Evolutionary conservation across 495 filamentous ascomycete genomes (phyloP).

Genomic region (Aspergillus sclerotiicarbonarius): DNA sequence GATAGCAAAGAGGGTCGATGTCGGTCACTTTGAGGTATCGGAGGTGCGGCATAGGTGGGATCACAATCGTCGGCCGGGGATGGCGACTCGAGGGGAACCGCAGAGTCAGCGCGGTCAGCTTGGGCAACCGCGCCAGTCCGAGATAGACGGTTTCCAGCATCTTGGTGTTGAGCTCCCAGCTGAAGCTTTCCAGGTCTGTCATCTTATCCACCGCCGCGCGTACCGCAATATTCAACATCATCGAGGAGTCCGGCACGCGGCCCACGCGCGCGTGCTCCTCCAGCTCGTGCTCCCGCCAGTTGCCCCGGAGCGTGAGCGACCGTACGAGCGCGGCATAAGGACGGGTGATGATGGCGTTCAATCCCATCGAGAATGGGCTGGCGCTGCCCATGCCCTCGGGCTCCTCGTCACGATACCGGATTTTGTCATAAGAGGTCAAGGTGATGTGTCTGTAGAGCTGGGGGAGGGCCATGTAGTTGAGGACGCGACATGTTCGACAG

Average conservation of each 20-base stretch:
- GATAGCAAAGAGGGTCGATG: conserved; percentile 64
- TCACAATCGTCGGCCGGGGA: conserved; percentile 56
- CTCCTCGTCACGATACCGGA: conserved; percentile 57
- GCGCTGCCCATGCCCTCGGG: conserved; percentile 61
- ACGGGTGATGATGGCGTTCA: conserved; percentile 59
- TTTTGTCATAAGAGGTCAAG: conserved; percentile 58
- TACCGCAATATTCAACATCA: conserved; percentile 61
- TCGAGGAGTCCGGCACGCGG: conserved; percentile 59
- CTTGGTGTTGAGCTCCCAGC: conserved; percentile 63
- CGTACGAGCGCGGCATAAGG: conserved; percentile 51
- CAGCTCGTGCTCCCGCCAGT: conserved; percentile 57
- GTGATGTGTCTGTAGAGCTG: conserved; percentile 57
- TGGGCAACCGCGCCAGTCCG: conserved; percentile 47
- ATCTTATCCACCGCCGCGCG: conserved; percentile 60
- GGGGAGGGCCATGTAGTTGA: conserved; percentile 65
- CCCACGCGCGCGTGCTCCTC: conserved; percentile 57
- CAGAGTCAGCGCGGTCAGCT: conserved; percentile 54
- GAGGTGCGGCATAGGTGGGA: conserved; percentile 58
- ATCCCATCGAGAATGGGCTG: conserved; percentile 61
- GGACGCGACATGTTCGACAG: conserved; percentile 59
- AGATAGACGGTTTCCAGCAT: conserved; percentile 59
- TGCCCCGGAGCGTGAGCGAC: conserved; percentile 52
- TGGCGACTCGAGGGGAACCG: conserved; percentile 55
- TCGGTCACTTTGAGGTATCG: conserved; percentile 51
- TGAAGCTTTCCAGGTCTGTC: conserved; percentile 54